Conservation (phyloP, 179 eudicot species). For the Amaranthus tricolor region DNA sequence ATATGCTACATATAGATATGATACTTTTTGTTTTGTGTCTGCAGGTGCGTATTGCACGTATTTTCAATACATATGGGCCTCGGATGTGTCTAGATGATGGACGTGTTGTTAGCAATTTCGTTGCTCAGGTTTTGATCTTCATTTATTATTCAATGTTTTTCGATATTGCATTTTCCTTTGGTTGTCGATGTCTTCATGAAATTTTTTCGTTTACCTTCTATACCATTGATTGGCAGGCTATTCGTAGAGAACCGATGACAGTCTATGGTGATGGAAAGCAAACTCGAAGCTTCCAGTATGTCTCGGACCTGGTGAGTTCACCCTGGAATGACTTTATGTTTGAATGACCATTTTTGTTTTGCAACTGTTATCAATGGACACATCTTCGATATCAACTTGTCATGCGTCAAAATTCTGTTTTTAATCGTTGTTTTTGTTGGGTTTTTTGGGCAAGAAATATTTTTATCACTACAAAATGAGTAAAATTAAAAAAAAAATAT, state of each 20-base stretch:
- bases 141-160: neutral
- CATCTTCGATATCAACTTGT: neutral
- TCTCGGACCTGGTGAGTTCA: constrained; percentile 70
- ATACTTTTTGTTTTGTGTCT: neutral
- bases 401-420: neutral
- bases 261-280: constrained; percentile 93
- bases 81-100: constrained; percentile 99
- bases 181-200: neutral
- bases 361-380: neutral
- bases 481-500: no score
- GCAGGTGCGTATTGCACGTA: constrained; percentile 96
- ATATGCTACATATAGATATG: neutral
- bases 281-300: constrained; percentile 83
- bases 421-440: neutral
- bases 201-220: neutral
- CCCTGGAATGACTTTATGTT: neutral
- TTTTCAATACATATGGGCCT: constrained; percentile 95
- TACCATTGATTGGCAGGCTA: constrained; percentile 40
- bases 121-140: constrained; percentile 69
- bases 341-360: neutral
- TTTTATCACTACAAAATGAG: no score
- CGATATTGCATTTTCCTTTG: neutral
- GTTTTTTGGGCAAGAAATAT: neutral
- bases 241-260: constrained; percentile 82
- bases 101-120: constrained; percentile 96